phyloP scores from a whole-genome alignment of 768 basidiomycete species.

The Austroboletus festivus region DNA sequence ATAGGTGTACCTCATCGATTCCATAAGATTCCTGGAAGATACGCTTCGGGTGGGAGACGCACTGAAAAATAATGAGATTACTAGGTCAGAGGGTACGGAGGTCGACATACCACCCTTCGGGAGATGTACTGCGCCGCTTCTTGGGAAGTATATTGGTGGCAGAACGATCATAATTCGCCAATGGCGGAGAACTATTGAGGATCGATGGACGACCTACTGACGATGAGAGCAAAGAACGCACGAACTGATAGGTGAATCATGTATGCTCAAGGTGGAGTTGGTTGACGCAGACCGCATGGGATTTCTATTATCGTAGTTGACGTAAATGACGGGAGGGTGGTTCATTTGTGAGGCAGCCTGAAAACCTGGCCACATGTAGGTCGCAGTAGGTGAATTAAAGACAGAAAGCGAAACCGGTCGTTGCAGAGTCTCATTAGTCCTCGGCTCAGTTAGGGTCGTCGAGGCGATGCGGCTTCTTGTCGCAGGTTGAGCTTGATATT shows the following conservation, averaged over 20 bases:
- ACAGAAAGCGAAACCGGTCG: slow-evolving; percentile 38
- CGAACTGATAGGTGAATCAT: slow-evolving; percentile 30
- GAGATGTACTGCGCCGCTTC: slow-evolving; percentile 34
- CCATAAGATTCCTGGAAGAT: slow-evolving; percentile 20
- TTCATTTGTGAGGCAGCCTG: slow-evolving; percentile 43
- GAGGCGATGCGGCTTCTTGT: slow-evolving; percentile 22
- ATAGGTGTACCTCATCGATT: slow-evolving; percentile 27
- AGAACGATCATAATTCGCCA: slow-evolving; percentile 25
- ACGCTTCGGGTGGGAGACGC: slow-evolving; percentile 9
- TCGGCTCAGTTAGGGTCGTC: slow-evolving; percentile 18
- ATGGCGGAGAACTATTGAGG: slow-evolving; percentile 27
- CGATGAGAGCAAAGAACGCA: slow-evolving; percentile 23
- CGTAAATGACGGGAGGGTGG: slow-evolving; percentile 39
- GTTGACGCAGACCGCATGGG: slow-evolving; percentile 32
- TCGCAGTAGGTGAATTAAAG: slow-evolving; percentile 43
- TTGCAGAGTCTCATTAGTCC: slow-evolving; percentile 24
- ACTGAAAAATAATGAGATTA: slow-evolving; percentile 15
- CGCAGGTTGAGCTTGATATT: slow-evolving; percentile 16
- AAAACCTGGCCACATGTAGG: slow-evolving; percentile 48
- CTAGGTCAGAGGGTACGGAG: slow-evolving; percentile 3
- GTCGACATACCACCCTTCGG: slow-evolving; percentile 25
- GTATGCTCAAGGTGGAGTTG: slow-evolving; percentile 27
- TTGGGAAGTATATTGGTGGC: slow-evolving; percentile 30
- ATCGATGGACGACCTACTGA: slow-evolving; percentile 15
- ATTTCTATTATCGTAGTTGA: slow-evolving; percentile 33